Evolutionary conservation across 768 basidiomycete genomes (phyloP).

Genomic region (Pulveroboletus sp.): DNA sequence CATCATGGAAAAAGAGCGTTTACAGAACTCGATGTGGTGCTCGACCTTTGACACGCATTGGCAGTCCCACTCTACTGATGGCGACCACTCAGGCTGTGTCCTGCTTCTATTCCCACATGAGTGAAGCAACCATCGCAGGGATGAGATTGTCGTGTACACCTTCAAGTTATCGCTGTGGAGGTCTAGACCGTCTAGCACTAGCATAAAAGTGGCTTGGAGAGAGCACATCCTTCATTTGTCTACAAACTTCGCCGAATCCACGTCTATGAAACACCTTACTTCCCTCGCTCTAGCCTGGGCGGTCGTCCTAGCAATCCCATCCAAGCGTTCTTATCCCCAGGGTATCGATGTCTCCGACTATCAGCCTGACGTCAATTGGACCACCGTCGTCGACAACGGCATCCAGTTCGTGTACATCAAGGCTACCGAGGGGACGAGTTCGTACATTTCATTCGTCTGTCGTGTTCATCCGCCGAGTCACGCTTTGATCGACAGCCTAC

Average conservation of each 20-base stretch:
- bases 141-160: neutral
- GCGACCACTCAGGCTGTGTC: neutral
- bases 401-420: conserved; percentile 61
- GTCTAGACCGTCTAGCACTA: too few species aligned
- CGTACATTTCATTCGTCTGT: conserved; percentile 7
- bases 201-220: conserved; percentile 11
- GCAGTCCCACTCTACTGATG: neutral
- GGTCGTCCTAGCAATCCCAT: conserved; percentile 10
- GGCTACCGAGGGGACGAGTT: conserved; percentile 61
- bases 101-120: too few species aligned
- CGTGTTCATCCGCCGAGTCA: neutral
- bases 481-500: conserved; percentile 15
- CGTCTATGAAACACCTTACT: conserved; percentile 20
- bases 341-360: conserved; percentile 56
- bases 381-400: conserved; percentile 46
- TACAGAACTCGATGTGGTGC: too few species aligned
- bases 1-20: too few species aligned
- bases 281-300: conserved; percentile 16
- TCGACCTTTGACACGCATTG: too few species aligned
- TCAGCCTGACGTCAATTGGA: conserved; percentile 51
- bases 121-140: too few species aligned
- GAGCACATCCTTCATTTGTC: neutral
- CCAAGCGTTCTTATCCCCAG: conserved; percentile 36
- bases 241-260: neutral
- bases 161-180: neutral